Base-by-base conservation (phyloP, 352 stramenopile genomes). In the Plasmopara muralis region DNA sequence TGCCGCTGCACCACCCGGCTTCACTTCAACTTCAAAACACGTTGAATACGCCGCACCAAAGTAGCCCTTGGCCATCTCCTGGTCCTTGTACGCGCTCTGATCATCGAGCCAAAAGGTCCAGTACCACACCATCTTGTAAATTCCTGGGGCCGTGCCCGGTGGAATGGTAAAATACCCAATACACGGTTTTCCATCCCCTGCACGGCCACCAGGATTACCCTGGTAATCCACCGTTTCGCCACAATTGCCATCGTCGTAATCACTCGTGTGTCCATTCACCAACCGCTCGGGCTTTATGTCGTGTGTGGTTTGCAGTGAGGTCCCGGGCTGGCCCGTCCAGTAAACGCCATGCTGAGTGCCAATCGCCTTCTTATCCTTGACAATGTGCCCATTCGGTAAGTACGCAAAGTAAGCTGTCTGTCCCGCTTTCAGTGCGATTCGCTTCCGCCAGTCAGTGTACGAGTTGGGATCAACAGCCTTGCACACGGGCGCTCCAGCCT, bases 41-140 rank as follows among this genome's bases (percentile, higher is more conserved):
- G 77, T 82, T 39, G 71, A 78, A 50, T 84, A 87, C 6, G 76
- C 71, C 7, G 76, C 76, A 9, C 73, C 76, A 70, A 82, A 84
- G 61, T 86, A 86, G 5, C 75, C 72, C 28, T 63, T 68, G 3
- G 72, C 72, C 29, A 66, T 64, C 5, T 58, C 49, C 44, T 79
- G 67, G 44, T 86, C 75, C 5, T 79, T 62, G 47, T 86, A 86
- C 2, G 52, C 54, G 30, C 13, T 34, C 41, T 66, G 60, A 42
- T 83, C 52, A 30, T 82, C 68, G 5, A 82, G 49, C 57, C 77
- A 86, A 54, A 83, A 86, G 40, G 72, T 83, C 76, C 76, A 87
- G 53, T 78, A 85, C 76, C 76, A 87, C 8, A 87, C 76, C 57
- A 85, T 75, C 30, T 77, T 76, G 60, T 83, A 87, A 35, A 77